phyloP scores from a whole-genome alignment of 495 filamentous ascomycete species.

The Apiosordaria backusii region DNA sequence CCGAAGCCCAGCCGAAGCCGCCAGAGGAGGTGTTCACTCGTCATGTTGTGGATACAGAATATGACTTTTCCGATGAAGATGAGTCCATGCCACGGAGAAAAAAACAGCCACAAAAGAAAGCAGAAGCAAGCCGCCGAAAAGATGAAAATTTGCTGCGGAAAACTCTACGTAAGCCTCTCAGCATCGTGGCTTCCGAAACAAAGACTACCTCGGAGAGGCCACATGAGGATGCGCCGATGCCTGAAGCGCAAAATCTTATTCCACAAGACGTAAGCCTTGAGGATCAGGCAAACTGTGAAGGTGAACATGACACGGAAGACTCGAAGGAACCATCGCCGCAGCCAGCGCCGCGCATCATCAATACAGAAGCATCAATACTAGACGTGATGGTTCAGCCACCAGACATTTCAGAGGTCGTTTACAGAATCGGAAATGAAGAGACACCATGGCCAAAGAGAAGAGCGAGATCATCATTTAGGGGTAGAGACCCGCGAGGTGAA shows the following conservation, averaged over 20 bases:
- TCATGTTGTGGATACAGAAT: slow-evolving; percentile 33
- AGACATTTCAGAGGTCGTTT: not conserved
- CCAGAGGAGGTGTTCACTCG: slow-evolving; percentile 26
- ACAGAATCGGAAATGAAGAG: not conserved
- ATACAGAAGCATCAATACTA: not conserved
- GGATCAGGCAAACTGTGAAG: not conserved
- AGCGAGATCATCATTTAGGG: not conserved
- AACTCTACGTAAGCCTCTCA: not conserved
- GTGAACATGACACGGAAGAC: not conserved
- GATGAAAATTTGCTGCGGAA: not conserved
- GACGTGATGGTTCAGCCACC: not conserved
- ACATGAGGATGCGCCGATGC: not conserved
- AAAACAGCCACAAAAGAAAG: not conserved
- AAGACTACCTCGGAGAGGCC: not conserved
- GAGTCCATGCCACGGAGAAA: slow-evolving; percentile 23
- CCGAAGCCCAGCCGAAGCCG: not conserved
- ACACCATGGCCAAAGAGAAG: not conserved
- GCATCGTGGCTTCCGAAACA: not conserved
- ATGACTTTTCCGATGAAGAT: slow-evolving; percentile 45
- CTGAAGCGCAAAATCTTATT: not conserved
- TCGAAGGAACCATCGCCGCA: not conserved
- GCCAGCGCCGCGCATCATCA: not conserved
- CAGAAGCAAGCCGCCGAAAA: not conserved
- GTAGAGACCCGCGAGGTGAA: not conserved
- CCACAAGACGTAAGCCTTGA: not conserved